Conservation (phyloP, 225 moss, liverwort and hornwort species). For the Thuidium tamariscinum region DNA sequence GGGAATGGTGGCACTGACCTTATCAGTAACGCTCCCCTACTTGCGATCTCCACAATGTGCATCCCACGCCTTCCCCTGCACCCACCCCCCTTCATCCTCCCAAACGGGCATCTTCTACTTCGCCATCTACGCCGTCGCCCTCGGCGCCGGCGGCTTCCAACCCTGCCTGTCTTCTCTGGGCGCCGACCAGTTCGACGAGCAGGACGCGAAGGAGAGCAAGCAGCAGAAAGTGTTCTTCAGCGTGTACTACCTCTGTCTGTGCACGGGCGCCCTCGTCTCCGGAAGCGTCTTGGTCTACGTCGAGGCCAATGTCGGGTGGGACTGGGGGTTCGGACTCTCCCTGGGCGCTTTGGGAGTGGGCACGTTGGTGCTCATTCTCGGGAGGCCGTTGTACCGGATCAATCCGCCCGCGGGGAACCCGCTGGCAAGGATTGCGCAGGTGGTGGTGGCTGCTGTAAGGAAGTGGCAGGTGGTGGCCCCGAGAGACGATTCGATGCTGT, state of each 20-base stretch:
- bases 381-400: slow-evolving; percentile 43
- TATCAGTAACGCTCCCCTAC: slow-evolving; percentile 19
- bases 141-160: slow-evolving; percentile 73
- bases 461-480: slow-evolving; percentile 37
- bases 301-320: slow-evolving; percentile 76
- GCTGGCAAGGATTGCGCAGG: slow-evolving; percentile 51
- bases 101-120: slow-evolving; percentile 53
- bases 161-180: slow-evolving; percentile 69
- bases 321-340: slow-evolving; percentile 66
- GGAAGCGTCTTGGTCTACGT: slow-evolving; percentile 63
- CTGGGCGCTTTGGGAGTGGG: slow-evolving; percentile 28
- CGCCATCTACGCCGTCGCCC: slow-evolving; percentile 57
- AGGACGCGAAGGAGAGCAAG: slow-evolving; percentile 48
- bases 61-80: slow-evolving; percentile 4
- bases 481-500: slow-evolving; percentile 9
- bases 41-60: slow-evolving; percentile 29
- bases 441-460: slow-evolving; percentile 43
- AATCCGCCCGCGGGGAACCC: slow-evolving; percentile 51
- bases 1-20: slow-evolving; percentile 39
- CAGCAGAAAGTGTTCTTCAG: slow-evolving; percentile 72
- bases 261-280: slow-evolving; percentile 47
- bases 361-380: slow-evolving; percentile 32
- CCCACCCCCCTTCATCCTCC: neutral
- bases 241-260: slow-evolving; percentile 58
- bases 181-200: slow-evolving; percentile 80